Evolutionary conservation across 805 yeast genomes (phyloP).

Genomic region (Pichia californica): DNA sequence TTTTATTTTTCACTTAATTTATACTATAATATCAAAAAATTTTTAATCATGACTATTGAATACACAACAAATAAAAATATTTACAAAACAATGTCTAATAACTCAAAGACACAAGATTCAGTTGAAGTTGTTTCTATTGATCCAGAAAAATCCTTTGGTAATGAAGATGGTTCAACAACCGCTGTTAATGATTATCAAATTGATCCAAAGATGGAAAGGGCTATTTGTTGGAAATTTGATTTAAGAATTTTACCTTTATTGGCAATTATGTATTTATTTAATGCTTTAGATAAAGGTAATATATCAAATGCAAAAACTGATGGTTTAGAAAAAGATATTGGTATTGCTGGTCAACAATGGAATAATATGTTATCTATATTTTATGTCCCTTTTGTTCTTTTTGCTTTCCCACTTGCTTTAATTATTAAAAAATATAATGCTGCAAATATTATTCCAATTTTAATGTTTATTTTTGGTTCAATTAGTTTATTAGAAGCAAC

Average conservation of each 20-base stretch:
- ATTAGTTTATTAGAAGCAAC: conserved; percentile 34
- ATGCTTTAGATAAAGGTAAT: conserved; percentile 44
- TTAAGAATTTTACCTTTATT: conserved; percentile 38
- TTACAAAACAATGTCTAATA: neutral
- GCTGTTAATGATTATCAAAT: neutral
- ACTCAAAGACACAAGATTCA: neutral
- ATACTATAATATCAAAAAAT: neutral
- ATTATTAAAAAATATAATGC: conserved; percentile 37
- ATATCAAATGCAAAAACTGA: conserved; percentile 45
- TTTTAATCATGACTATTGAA: neutral
- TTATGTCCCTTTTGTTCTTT: conserved; percentile 39
- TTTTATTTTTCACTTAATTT: neutral
- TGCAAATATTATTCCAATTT: conserved; percentile 37
- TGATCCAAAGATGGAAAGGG: conserved; percentile 23
- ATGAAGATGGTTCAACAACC: neutral
- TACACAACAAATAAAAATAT: neutral
- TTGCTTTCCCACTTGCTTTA: conserved; percentile 38
- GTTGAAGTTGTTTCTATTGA: conserved; percentile 1
- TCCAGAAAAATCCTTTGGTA: neutral
- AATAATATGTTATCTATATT: conserved; percentile 40
- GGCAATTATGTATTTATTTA: conserved; percentile 41
- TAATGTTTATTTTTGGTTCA: conserved; percentile 41
- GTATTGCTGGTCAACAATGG: conserved; percentile 37
- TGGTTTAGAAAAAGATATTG: conserved; percentile 36
- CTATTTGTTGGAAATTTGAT: conserved; percentile 38